Conservation (phyloP, 331 rosid species). For the Acacia pycnantha region DNA sequence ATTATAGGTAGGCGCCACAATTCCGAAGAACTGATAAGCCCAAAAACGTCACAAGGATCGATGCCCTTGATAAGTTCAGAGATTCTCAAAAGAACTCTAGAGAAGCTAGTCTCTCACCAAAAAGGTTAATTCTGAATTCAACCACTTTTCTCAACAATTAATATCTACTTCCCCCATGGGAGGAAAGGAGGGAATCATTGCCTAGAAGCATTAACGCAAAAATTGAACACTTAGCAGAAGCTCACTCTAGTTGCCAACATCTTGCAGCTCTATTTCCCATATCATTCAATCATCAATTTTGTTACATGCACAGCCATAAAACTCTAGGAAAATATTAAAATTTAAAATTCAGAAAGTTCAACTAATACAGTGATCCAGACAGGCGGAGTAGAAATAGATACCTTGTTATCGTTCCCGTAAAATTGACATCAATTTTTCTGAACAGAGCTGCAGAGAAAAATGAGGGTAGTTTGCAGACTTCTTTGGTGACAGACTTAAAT, state of each 20-base stretch:
- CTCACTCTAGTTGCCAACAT: not conserved
- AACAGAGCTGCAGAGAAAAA: constrained; percentile 84
- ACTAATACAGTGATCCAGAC: constrained; percentile 8
- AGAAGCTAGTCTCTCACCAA: too few species aligned
- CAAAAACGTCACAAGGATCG: too few species aligned
- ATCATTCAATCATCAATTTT: constrained; percentile 9
- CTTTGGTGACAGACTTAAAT: constrained; percentile 77
- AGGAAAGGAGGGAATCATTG: constrained; percentile 10
- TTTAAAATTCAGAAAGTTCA: constrained; percentile 16
- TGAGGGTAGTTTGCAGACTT: constrained; percentile 95
- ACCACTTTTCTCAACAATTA: not conserved
- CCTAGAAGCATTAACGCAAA: constrained; percentile 20
- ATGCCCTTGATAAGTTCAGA: too few species aligned
- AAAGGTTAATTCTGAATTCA: too few species aligned
- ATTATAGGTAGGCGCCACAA: too few species aligned
- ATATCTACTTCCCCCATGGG: not conserved
- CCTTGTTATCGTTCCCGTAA: constrained; percentile 85
- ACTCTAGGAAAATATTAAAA: constrained; percentile 10
- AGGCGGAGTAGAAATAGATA: constrained; percentile 31
- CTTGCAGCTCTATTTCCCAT: constrained; percentile 17
- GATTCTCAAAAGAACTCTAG: too few species aligned
- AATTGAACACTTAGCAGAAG: constrained; percentile 19
- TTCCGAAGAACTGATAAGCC: too few species aligned
- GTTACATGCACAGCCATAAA: not conserved
- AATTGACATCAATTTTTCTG: constrained; percentile 79